A percentile compares a stretch with the other conserved stretches of the same genome.
Evolutionary conservation across 352 stramenopile genomes (phyloP).

Genomic region (Pythium insidiosum): DNA sequence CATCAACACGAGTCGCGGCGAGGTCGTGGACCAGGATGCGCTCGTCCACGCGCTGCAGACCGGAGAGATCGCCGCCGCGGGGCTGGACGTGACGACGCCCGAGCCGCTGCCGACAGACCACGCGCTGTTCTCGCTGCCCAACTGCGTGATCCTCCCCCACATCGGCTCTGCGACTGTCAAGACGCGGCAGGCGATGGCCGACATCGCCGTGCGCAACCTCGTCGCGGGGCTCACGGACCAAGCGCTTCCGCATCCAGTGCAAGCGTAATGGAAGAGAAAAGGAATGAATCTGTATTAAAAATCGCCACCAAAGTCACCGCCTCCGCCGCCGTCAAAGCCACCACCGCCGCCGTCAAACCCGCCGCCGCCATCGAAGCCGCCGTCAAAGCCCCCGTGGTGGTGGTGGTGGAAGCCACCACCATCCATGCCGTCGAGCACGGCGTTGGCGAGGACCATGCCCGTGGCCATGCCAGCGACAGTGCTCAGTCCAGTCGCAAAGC

Average conservation of each 20-base stretch:
- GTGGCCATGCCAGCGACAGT: slow-evolving; percentile 2
- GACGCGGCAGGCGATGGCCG: slow-evolving; percentile 61
- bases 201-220: slow-evolving; percentile 64
- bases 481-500: slow-evolving; percentile 1
- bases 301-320: slow-evolving; percentile 6
- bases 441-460: slow-evolving; percentile 6
- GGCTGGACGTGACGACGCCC: slow-evolving; percentile 84
- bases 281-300: background rate
- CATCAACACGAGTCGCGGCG: slow-evolving; percentile 89
- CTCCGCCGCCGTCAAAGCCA: background rate
- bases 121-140: slow-evolving; percentile 51
- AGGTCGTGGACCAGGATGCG: slow-evolving; percentile 86
- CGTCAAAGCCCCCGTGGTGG: background rate
- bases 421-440: too few species aligned
- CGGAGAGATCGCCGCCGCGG: slow-evolving; percentile 41
- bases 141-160: slow-evolving; percentile 55
- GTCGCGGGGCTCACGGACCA: slow-evolving; percentile 32
- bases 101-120: slow-evolving; percentile 85
- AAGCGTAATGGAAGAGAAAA: background rate
- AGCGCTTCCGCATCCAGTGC: slow-evolving; percentile 37
- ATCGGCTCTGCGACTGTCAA: slow-evolving; percentile 38
- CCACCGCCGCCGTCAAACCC: slow-evolving; percentile 3
- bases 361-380: background rate
- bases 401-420: too few species aligned
- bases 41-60: slow-evolving; percentile 33